A percentile compares a stretch with the other conserved stretches of the same genome.
Conservation (phyloP, 2,329 filamentous ascomycete species). For the Rhynchosporium secalis region DNA sequence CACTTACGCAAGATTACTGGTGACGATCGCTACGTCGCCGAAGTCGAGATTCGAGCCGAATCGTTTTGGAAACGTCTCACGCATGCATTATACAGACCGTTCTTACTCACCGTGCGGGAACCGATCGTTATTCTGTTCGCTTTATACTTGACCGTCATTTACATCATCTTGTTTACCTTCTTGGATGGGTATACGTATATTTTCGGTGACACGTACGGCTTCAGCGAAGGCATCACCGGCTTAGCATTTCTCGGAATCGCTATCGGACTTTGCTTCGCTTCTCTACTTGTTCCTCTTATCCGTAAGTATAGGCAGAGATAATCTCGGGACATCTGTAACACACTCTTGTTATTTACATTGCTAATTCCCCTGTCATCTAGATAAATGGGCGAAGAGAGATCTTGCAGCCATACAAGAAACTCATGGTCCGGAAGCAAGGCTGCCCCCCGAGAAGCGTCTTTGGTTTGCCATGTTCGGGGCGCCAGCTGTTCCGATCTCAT, state of each 20-base stretch:
- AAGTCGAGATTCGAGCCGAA: conserved; percentile 28
- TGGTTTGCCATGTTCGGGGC: conserved; percentile 28
- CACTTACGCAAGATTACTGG: conserved; percentile 28
- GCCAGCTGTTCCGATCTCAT: conserved; percentile 22
- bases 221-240: conserved; percentile 44
- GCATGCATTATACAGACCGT: conserved; percentile 21
- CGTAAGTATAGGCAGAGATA: conserved; percentile 11
- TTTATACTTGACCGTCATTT: conserved; percentile 27
- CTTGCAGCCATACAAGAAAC: conserved; percentile 13
- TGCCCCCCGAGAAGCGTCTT: conserved; percentile 34
- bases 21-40: conserved; percentile 24
- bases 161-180: conserved; percentile 31
- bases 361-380: too few relatives aligned
- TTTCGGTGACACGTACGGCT: conserved; percentile 31
- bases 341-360: too few relatives aligned
- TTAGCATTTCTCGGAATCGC: conserved; percentile 47
- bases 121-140: conserved; percentile 29
- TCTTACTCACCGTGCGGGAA: conserved; percentile 23
- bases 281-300: conserved; percentile 40
- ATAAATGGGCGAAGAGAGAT: conserved; percentile 35
- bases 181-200: conserved; percentile 28
- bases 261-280: conserved; percentile 41
- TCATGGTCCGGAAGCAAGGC: conserved; percentile 16
- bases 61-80: conserved; percentile 28
- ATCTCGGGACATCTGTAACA: too few relatives aligned